Base-by-base conservation (phyloP, 805 yeast species). In the Starmerella kuoi region DNA sequence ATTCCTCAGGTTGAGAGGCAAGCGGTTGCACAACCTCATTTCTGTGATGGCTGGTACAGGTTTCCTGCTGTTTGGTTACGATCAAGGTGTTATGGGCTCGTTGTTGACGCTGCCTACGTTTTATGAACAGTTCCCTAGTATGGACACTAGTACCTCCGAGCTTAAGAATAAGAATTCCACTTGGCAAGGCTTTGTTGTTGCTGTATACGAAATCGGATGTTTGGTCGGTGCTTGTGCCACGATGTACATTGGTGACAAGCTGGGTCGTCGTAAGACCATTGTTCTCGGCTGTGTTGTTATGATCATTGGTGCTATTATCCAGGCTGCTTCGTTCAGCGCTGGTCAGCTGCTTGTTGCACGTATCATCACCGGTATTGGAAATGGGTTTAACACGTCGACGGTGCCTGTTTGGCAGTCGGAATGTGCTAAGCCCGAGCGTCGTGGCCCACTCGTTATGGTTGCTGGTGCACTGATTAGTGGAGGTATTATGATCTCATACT, bases 401-500 rank as follows among this genome's bases (percentile, higher is more conserved):
- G 76, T 77, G 44, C 87, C 87, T 6, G 76, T 77, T 47, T 80
- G 81, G 74, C 84, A 77, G 55, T 67, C 85, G 1, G 91, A 80
- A 60, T 70, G 76, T 58, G 68, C 82, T 27, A 70, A 68, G 43
- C 68, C 81, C 3, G 70, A 69, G 41, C 65, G 65, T 48, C 70
- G 85, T 61, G 86, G 86, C 46, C 63, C 68, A 44, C 59, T 76
- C 51, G 79, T 77, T 37, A 69, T 72, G 50, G 60, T 77, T 52
- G 78, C 77, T 56, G 84, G 84, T 45, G 72, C 77, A 22, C 67
- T 76, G 25, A 73, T 77, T 48, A 73, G 75, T 8, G 65, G 74
- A 35, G 87, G 88, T 55, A 76, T 83, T 30, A 69, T 77, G 51
- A 64, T 77, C 51, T 80, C 85, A 18, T 77, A 77, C 58, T 77